Percentiles rank a stretch among this genome's conserved stretches.
These are phyloP conservation scores for Diversispora eburnea DNA, from an alignment of 192 early-diverging fungal species.

Conservation along the genomic window DNA sequence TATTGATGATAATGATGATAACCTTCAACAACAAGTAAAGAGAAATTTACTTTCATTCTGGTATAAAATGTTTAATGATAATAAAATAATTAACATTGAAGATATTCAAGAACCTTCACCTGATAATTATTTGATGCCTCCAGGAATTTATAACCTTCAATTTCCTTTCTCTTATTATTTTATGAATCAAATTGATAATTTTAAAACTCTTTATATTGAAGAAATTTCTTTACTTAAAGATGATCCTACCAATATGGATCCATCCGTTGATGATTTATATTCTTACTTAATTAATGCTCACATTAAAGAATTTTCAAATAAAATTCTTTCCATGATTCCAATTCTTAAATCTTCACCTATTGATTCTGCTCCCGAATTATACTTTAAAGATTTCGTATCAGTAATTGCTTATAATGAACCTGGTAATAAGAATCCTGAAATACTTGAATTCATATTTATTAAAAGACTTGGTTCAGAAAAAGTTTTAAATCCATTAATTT, in stretches of 20 bases:
- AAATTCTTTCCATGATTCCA: background rate
- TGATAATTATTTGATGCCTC: slow-evolving; percentile 18
- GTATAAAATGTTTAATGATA: slow-evolving; percentile 19
- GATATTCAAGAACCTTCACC: slow-evolving; percentile 15
- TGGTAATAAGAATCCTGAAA: background rate
- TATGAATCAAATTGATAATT: slow-evolving; percentile 23
- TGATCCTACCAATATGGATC: slow-evolving; percentile 5
- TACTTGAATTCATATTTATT: slow-evolving; percentile 20
- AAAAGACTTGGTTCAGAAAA: slow-evolving; percentile 3
- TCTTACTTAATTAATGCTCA: background rate
- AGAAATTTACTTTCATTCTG: slow-evolving; percentile 11
- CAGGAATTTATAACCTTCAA: background rate
- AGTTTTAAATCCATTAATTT: slow-evolving; percentile 19
- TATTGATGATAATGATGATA: background rate
- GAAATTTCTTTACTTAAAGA: background rate
- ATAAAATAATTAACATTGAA: slow-evolving; percentile 13
- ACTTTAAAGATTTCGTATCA: slow-evolving; percentile 25
- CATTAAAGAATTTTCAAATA: slow-evolving; percentile 6
- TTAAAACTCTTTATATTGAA: slow-evolving; percentile 14
- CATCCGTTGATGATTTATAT: slow-evolving; percentile 8
- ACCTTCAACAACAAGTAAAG: too few relatives aligned
- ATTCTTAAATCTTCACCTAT: slow-evolving; percentile 10
- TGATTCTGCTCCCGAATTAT: background rate
- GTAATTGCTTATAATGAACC: slow-evolving; percentile 7
- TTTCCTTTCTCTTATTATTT: slow-evolving; percentile 29